Evolutionary conservation across 306 rosid species (phyloP), one percentile per base, ranked within the genome.

Genomic region (Ammopiptanthus mongolicus): DNA sequence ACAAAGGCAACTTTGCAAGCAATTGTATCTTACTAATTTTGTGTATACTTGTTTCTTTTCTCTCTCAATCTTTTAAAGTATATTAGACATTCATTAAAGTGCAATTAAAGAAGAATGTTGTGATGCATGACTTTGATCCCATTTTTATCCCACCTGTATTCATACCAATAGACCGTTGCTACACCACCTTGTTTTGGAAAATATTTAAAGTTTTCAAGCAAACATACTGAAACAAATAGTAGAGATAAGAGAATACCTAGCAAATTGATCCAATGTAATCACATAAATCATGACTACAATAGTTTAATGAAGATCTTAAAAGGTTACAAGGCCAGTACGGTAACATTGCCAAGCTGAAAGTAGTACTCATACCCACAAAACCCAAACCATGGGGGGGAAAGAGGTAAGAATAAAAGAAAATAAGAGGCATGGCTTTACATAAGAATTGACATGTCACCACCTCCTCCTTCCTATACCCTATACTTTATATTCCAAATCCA

Each of bases 401-500:
- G 14, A 36, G 34, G 33, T 31, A 50, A 42, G 56, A 65, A 31
- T 33, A 68, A 78, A 59, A 67, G 52, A 31, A 81, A 79, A 79
- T 3, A 58, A 57, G 23, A 42, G 47, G 34, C 39, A 80, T 73
- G 77, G 75, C 82, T 84, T 82, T 78, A 80, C 87, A 88, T 41
- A 51, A 59, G 81, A 57, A 68, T 47, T 61, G 77, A 82, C 77
- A 77, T 74, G 65, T 57, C 60, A 56, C 56, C 72, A 73, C 51
- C 71, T 66, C 58, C 73, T 66, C 65, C 75, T 64, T 78, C 74
- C 76, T 81, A 81, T 81, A 79, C 81, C 84, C 78, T 66, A 76
- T 84, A 81, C 77, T 84, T 41, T 82, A 75, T 77, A 73, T 61
- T 78, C 37, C 81, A 48, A 57, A 47, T 65, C 75, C 83, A 65